A percentile compares a stretch with the other conserved stretches of the same genome.
Conservation (phyloP, 2,329 filamentous ascomycete species). For the Ascochyta viciae-villosae region DNA sequence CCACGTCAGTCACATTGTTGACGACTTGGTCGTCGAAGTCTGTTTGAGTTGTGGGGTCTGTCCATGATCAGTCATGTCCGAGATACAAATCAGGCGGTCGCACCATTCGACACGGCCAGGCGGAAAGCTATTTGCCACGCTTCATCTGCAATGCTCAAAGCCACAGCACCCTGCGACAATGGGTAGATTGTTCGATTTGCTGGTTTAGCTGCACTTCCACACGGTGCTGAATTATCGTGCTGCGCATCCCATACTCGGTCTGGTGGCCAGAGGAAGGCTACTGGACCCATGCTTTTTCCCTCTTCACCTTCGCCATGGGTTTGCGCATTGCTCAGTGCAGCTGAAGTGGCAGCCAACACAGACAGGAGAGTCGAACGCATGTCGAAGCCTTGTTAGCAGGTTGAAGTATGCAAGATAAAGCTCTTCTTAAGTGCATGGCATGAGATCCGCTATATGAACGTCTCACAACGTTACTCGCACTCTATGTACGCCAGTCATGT, state of each 20-base stretch:
- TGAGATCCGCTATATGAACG: constrained; percentile 10
- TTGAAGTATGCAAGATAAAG: not conserved
- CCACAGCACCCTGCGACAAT: constrained; percentile 62
- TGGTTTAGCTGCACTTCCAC: constrained; percentile 59
- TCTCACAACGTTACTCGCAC: not conserved
- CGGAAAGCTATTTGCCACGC: constrained; percentile 62
- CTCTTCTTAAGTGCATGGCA: not conserved
- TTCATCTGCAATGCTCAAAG: constrained; percentile 65
- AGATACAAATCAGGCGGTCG: constrained; percentile 13
- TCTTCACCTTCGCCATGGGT: constrained; percentile 39
- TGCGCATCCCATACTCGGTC: constrained; percentile 64
- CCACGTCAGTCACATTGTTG: constrained; percentile 48
- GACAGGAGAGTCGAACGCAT: constrained; percentile 15
- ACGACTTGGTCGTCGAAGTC: constrained; percentile 51
- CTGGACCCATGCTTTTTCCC: constrained; percentile 59
- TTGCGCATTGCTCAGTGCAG: constrained; percentile 19
- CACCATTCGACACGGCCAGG: constrained; percentile 62
- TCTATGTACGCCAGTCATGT: not conserved
- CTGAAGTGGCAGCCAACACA: constrained; percentile 4
- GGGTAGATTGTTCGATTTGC: constrained; percentile 64
- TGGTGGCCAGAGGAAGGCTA: constrained; percentile 67
- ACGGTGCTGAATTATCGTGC: constrained; percentile 64
- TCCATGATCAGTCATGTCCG: not conserved
- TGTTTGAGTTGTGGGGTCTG: constrained; percentile 48
- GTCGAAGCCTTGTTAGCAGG: not conserved